Evolutionary conservation across 2,329 filamentous ascomycete genomes (phyloP).

Genomic region (Microdochium bolleyi): DNA sequence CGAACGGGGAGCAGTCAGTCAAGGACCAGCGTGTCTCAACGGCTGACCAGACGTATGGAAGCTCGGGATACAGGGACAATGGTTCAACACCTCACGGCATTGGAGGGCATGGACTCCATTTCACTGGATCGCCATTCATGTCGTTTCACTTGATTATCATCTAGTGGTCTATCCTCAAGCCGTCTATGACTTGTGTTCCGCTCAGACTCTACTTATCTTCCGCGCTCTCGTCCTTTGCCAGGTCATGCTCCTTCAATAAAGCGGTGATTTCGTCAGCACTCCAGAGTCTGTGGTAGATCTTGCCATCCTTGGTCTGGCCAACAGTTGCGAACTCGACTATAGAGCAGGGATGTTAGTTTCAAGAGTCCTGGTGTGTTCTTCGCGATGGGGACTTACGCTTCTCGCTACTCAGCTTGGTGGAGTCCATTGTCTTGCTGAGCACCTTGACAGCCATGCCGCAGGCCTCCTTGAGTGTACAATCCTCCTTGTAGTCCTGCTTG

Average conservation of each 20-base stretch:
- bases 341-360: constrained; percentile 13
- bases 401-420: constrained; percentile 96
- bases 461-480: constrained; percentile 91
- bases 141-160: not conserved
- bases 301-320: constrained; percentile 87
- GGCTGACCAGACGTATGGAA: no score
- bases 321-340: constrained; percentile 97
- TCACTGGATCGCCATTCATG: no score
- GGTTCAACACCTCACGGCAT: no score
- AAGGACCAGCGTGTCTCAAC: no score
- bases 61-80: no score
- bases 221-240: constrained; percentile 76
- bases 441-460: constrained; percentile 98
- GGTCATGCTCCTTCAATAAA: constrained; percentile 87
- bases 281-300: constrained; percentile 98
- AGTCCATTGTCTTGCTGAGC: constrained; percentile 99
- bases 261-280: constrained; percentile 92
- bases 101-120: no score
- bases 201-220: constrained; percentile 48
- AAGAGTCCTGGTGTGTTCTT: not conserved
- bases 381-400: constrained; percentile 73
- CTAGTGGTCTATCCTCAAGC: not conserved
- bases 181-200: not conserved
- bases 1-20: no score
- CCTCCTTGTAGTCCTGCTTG: constrained; percentile 99